Conservation (phyloP, 2,329 filamentous ascomycete species). For the Diplodia mutila region DNA sequence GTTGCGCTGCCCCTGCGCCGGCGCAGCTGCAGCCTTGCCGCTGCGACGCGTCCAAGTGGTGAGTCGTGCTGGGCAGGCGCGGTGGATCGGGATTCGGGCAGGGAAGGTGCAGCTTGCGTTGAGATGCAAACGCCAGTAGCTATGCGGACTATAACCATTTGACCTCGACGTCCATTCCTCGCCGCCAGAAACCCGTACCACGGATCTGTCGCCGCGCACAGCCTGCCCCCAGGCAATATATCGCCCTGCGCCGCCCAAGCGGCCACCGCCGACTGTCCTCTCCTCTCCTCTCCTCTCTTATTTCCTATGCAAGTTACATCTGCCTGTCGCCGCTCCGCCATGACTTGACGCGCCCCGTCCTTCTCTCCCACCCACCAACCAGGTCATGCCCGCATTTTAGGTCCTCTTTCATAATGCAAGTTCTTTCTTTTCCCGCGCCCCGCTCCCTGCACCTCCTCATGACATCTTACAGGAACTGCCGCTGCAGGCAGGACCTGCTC, state of each 20-base stretch:
- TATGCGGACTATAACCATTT: conserved; percentile 18
- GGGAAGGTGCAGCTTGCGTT: neutral
- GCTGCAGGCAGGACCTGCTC: conserved; percentile 20
- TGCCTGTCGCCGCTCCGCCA: neutral
- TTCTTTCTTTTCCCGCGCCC: neutral
- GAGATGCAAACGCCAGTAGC: conserved; percentile 20
- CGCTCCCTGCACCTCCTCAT: neutral
- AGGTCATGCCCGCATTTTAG: neutral
- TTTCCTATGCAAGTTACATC: neutral
- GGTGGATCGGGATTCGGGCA: too few species aligned
- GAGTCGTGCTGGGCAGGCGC: neutral
- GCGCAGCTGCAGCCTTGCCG: neutral
- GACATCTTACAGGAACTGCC: neutral
- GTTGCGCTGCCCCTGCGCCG: neutral
- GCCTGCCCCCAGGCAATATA: neutral
- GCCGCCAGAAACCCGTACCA: conserved; percentile 21
- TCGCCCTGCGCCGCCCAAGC: neutral
- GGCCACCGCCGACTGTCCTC: neutral
- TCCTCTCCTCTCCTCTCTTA: neutral
- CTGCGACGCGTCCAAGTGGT: neutral
- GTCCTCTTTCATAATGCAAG: conserved; percentile 16
- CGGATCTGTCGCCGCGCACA: conserved; percentile 18
- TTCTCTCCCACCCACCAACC: neutral
- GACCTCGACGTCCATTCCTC: conserved; percentile 23
- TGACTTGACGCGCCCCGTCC: neutral